These are phyloP conservation scores for Acorus calamus DNA, from an alignment of 106 monocot species.

Conservation along the genomic window DNA sequence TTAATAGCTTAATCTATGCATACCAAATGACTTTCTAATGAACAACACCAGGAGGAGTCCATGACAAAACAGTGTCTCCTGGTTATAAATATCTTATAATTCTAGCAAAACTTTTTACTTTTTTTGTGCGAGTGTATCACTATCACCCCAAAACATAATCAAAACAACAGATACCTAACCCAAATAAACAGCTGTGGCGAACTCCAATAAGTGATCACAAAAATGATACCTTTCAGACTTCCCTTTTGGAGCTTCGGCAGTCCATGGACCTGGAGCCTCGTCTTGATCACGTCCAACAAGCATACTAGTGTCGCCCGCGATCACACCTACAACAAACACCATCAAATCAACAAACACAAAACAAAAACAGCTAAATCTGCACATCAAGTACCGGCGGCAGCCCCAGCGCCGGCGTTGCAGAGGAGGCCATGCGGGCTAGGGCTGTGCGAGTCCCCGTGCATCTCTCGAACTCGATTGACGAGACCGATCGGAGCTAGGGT, in stretches of 20 bases:
- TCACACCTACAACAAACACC: conserved; percentile 26
- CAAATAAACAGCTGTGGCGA: too few species aligned
- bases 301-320: conserved; percentile 65
- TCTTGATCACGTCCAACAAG: conserved; percentile 69
- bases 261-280: conserved; percentile 59
- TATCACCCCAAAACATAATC: too few species aligned
- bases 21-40: too few species aligned
- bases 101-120: too few species aligned
- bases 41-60: too few species aligned
- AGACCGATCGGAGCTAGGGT: background rate
- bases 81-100: too few species aligned
- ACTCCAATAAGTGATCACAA: too few species aligned
- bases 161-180: too few species aligned
- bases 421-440: conserved; percentile 29
- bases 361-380: too few species aligned
- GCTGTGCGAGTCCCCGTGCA: conserved; percentile 3
- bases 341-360: background rate
- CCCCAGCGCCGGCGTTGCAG: conserved; percentile 53
- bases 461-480: conserved; percentile 9
- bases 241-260: conserved; percentile 20
- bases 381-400: conserved; percentile 36
- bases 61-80: too few species aligned
- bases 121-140: too few species aligned
- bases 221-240: conserved; percentile 25
- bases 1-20: too few species aligned